phyloP scores from a whole-genome alignment of 352 stramenopile genomes.

The Globisporangium parvum region DNA sequence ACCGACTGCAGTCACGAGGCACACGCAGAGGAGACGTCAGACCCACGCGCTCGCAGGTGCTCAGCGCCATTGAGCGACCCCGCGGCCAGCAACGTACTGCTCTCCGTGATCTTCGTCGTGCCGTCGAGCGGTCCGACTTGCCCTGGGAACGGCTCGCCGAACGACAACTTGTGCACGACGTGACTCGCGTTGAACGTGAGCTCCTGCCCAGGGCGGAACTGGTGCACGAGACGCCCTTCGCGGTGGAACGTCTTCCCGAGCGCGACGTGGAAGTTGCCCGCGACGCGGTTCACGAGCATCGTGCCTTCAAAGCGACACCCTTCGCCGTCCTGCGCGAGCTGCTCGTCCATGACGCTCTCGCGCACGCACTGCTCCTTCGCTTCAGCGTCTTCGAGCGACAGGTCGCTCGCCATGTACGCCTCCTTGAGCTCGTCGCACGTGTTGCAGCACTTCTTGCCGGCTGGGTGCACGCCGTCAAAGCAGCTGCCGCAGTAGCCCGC shows the following conservation, averaged over 20 bases:
- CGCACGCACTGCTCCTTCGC: constrained; percentile 74
- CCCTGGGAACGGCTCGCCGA: constrained; percentile 48
- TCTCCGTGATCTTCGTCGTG: constrained; percentile 36
- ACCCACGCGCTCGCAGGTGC: background rate
- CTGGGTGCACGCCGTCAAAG: constrained; percentile 83
- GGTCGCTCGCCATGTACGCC: constrained; percentile 66
- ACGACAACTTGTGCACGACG: constrained; percentile 72
- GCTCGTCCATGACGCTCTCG: constrained; percentile 57
- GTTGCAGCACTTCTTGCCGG: constrained; percentile 73
- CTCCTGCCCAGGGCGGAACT: constrained; percentile 77
- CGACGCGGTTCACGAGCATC: constrained; percentile 83
- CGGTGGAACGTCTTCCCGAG: constrained; percentile 78
- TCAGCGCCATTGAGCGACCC: no score
- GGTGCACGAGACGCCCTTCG: constrained; percentile 70
- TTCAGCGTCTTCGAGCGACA: constrained; percentile 71
- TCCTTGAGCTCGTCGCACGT: constrained; percentile 82
- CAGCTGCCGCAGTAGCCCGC: constrained; percentile 94
- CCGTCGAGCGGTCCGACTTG: constrained; percentile 44
- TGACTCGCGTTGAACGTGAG: constrained; percentile 77
- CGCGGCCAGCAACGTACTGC: constrained; percentile 20
- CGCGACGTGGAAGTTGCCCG: constrained; percentile 82
- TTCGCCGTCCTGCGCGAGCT: constrained; percentile 68
- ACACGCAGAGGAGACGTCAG: constrained; percentile 6
- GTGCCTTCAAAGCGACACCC: constrained; percentile 74
- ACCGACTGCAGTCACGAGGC: constrained; percentile 33